A percentile compares a stretch with the other conserved stretches of the same genome.
Conservation (phyloP, 2,329 filamentous ascomycete genomes). For the Trichoderma atroviride region DNA sequence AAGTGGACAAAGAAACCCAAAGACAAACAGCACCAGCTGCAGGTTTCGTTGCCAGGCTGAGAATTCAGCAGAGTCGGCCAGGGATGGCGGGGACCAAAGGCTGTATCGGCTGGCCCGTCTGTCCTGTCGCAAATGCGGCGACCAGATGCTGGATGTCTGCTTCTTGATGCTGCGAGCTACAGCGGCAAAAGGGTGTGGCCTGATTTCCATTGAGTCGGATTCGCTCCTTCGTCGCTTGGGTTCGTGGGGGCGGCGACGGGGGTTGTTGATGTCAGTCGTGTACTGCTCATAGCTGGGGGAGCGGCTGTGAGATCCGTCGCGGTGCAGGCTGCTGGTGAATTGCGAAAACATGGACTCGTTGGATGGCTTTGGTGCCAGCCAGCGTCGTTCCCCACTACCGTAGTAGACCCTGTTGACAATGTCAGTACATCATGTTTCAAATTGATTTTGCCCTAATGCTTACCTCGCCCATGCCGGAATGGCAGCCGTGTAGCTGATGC, state of each 20-base stretch:
- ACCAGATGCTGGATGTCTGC: conserved; percentile 68
- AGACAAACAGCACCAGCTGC: conserved; percentile 73
- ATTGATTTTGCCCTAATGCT: conserved; percentile 24
- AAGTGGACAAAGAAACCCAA: conserved; percentile 78
- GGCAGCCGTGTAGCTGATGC: conserved; percentile 45
- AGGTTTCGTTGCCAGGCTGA: conserved; percentile 68
- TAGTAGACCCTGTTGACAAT: conserved; percentile 64
- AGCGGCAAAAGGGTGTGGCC: conserved; percentile 38
- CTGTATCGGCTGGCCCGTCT: conserved; percentile 60
- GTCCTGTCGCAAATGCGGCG: conserved; percentile 70
- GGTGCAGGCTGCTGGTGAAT: conserved; percentile 50
- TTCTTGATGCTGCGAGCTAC: conserved; percentile 44
- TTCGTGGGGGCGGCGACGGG: conserved; percentile 50
- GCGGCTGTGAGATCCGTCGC: conserved; percentile 49
- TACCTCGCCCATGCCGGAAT: conserved; percentile 60
- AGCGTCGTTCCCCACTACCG: conserved; percentile 63
- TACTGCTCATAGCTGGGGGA: conserved; percentile 56
- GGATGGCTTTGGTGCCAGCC: conserved; percentile 49
- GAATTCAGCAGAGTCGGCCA: conserved; percentile 65
- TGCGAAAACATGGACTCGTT: conserved; percentile 53
- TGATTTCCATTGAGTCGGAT: conserved; percentile 47
- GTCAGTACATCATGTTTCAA: conserved; percentile 23
- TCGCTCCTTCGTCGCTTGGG: conserved; percentile 29
- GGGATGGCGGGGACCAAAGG: conserved; percentile 73
- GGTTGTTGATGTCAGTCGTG: conserved; percentile 49